Base-by-base conservation (phyloP, 768 basidiomycete species). In the Boletus pseudopeckii region DNA sequence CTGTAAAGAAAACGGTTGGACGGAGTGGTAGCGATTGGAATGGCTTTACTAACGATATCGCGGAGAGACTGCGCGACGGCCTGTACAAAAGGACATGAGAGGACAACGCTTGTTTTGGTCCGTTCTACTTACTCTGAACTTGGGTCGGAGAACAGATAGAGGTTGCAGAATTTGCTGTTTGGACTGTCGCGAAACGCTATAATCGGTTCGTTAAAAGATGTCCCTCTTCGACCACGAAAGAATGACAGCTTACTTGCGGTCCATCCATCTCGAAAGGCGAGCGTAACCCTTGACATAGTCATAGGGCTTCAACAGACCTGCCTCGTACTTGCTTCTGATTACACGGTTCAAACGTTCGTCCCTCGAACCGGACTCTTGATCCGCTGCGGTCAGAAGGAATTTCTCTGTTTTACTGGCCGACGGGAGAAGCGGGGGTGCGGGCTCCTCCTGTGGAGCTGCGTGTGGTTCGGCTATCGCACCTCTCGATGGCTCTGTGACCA, bases 201-300 rank as follows among this genome's bases (percentile, higher is more conserved):
- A 4, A 3, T 24, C 17, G 7, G 38, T 45, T 22, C 7, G 18
- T 39, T 3, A 41, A 30, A 18, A 43, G 52, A 44, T 36, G n/a
- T 28, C 24, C 9, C 34, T 13, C 17, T 10, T 39, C 13, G 24
- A 14, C 2, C 15, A 28, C 20, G 13, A 49, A 38, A 2, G 7
- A 46, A 34, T 1, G 2, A 51, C 18, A 2, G 66, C 81, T 18
- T 67, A 93, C 92, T 94, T 92, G 67, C 85, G 76, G 60, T 94
- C 92, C 92, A 98, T 96, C 94, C 94, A 98, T 52, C 90, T 80
- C 50, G 86, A 90, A 58, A 98, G 72, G 55, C 95, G 77, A 14
- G 92, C 88, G 63, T 98, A 98, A 0, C 96, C 96, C 64, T 94
- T 94, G 46, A 94, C 92, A 61, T 98, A 97, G 71, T 98, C 95